Conservation (phyloP, 139 green algal genomes). For the Chlorella sp. region DNA sequence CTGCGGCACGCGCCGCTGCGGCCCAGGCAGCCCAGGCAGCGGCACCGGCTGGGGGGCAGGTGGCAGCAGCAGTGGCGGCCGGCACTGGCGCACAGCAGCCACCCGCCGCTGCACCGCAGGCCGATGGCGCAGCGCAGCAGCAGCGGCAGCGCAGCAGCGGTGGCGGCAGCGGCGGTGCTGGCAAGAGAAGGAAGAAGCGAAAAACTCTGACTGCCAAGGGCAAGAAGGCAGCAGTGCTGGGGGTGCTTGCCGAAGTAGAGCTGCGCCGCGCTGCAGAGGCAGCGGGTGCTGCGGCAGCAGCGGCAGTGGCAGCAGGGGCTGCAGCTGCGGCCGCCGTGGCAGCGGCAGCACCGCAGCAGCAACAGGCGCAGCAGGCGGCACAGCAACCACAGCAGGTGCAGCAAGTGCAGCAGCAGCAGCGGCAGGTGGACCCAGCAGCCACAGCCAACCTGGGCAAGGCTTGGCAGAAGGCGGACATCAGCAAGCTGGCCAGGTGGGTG, state of each 20-base stretch:
- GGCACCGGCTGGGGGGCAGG: too few species aligned
- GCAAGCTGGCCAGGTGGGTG: constrained; percentile 21
- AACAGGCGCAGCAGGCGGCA: background rate
- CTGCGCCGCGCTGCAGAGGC: background rate
- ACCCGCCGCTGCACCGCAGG: too few species aligned
- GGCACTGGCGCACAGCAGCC: too few species aligned
- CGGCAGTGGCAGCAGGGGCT: background rate
- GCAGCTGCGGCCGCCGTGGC: background rate
- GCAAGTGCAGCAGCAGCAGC: background rate
- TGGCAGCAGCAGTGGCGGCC: too few species aligned
- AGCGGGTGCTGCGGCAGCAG: background rate
- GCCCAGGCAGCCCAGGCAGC: too few species aligned
- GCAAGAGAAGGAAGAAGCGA: background rate
- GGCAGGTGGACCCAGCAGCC: constrained; percentile 6
- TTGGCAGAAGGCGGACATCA: constrained; percentile 41
- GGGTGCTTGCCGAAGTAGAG: constrained; percentile 21
- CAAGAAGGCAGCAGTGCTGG: constrained; percentile 25
- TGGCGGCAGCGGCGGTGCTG: background rate
- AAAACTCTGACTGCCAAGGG: constrained; percentile 41
- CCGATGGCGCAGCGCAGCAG: background rate
- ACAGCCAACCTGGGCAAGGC: constrained; percentile 37
- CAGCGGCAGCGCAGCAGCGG: background rate
- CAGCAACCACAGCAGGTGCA: background rate
- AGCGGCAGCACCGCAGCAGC: background rate
- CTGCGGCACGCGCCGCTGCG: too few species aligned